Base-by-base conservation (phyloP, 1,284 basidiomycete species). In the Ustilago loliicola region DNA sequence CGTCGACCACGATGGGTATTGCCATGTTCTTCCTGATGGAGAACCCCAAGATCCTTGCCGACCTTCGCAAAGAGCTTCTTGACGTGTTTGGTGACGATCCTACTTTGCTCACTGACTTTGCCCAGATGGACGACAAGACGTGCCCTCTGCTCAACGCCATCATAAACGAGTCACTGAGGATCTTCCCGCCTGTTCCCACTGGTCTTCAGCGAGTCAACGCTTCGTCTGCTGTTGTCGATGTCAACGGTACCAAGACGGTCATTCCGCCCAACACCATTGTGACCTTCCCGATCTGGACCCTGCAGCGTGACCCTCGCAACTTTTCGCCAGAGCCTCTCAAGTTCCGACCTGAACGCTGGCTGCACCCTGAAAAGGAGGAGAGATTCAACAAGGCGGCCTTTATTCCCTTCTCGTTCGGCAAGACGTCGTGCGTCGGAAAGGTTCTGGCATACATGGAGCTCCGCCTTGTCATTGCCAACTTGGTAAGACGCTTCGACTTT, bases 61-160 rank as follows among this genome's bases (percentile, higher is more conserved):
- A 42, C 10, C 61, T 76, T 10, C 62, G 66, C 11, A n/a, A 59
- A 10, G 75, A 78, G 53, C 45, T 78, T 25, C 47, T 68, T 19
- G 30, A 54, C 5, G 67, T 66, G 6, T 78, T 78, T 25, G 72
- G 61, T 0, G 61, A 63, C 19, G 52, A 65, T 6, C 60, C 66
- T 10, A 9, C 50, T 19, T 40, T 68, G 40, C 61, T 70, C 15
- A 66, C 59, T 32, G 72, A 77, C 30, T 63, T 77, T 21, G 25
- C 45, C 7, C 59, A 50, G 10, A 53, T 68, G 54, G 60, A 54
- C 54, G 55, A 66, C 23, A 63, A 72, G 40, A 55, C 65, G 7
- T 73, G 75, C 48, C 74, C 75, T 0, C 50, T 77, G 19, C 62
- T 79, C 25, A 77, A 72, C n/a, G 77, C 74, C 32, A 25, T 62